A percentile compares a stretch with the other conserved stretches of the same genome.
phyloP scores from a whole-genome alignment of 306 rosid genomes.

The Corylus avellana region DNA sequence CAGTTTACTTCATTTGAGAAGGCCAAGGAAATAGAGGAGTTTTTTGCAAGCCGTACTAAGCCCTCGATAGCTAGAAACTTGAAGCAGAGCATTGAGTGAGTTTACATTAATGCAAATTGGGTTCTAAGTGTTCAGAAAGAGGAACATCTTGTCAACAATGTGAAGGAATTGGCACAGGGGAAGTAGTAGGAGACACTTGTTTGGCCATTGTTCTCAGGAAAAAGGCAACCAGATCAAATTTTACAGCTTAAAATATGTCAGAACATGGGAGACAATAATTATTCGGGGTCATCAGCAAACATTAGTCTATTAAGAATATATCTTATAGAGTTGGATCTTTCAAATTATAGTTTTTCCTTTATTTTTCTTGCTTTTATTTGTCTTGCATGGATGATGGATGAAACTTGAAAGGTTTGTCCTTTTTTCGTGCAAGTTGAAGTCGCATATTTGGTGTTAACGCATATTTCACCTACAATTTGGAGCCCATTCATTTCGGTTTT shows the following conservation, averaged over 20 bases:
- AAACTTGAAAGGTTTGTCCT: too few relatives aligned
- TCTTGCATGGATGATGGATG: neutral
- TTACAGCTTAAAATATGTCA: neutral
- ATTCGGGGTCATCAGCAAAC: neutral
- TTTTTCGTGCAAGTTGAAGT: too few relatives aligned
- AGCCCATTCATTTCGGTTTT: too few relatives aligned
- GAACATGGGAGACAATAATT: too few relatives aligned
- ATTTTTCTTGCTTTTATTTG: neutral
- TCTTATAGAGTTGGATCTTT: neutral
- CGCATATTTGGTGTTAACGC: too few relatives aligned
- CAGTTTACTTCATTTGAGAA: constrained; percentile 91
- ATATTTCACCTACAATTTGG: too few relatives aligned
- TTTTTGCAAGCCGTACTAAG: constrained; percentile 52
- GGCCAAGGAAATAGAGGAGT: constrained; percentile 78
- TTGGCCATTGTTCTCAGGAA: neutral
- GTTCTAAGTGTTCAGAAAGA: constrained; percentile 60
- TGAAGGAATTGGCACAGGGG: constrained; percentile 55
- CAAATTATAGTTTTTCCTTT: neutral
- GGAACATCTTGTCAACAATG: constrained; percentile 40
- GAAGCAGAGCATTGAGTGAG: constrained; percentile 88
- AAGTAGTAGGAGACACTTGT: constrained; percentile 29
- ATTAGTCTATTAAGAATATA: neutral
- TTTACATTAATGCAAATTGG: constrained; percentile 73
- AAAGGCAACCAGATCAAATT: neutral
- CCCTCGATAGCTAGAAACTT: constrained; percentile 68